phyloP scores from a whole-genome alignment of 1,284 basidiomycete genomes.

The Leccinum angustisporum region DNA sequence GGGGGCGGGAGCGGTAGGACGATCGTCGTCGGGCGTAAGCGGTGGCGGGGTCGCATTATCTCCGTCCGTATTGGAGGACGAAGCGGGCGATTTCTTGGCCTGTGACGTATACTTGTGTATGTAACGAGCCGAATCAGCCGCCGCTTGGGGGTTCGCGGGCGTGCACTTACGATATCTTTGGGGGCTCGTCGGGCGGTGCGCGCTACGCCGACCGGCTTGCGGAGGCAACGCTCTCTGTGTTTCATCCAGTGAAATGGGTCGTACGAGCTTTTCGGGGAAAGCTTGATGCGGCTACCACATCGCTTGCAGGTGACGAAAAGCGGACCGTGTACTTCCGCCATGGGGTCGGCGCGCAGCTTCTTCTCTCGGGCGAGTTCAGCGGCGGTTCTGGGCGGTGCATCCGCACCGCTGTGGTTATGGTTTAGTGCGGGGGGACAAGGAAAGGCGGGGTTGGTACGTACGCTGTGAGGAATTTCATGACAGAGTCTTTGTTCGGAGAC shows the following conservation, averaged over 20 bases:
- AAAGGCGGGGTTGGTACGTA: conserved; percentile 10
- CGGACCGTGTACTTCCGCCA: conserved; percentile 52
- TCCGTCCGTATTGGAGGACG: conserved; percentile 33
- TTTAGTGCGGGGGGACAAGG: conserved; percentile 12
- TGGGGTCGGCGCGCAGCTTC: conserved; percentile 48
- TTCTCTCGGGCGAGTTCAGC: conserved; percentile 46
- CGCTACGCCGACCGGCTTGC: conserved; percentile 28
- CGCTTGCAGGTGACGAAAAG: conserved; percentile 55
- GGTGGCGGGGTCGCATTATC: conserved; percentile 34
- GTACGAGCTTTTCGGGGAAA: conserved; percentile 64
- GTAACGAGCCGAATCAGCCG: conserved; percentile 1
- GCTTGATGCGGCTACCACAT: conserved; percentile 59
- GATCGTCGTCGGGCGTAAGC: conserved; percentile 40
- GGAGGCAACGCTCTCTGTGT: conserved; percentile 58
- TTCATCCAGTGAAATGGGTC: conserved; percentile 68
- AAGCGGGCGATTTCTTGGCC: conserved; percentile 27
- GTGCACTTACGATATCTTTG: conserved; percentile 28
- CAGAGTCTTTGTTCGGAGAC: conserved; percentile 19
- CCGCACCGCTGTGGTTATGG: conserved; percentile 18
- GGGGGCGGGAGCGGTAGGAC: conserved; percentile 14
- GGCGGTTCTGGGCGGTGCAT: conserved; percentile 24
- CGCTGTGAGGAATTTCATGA: conserved; percentile 24
- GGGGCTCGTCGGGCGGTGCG: conserved; percentile 14
- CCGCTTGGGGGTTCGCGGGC: not conserved
- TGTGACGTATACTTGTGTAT: conserved; percentile 19